A percentile compares a stretch with the other conserved stretches of the same genome.
These are phyloP conservation scores for Suhomyces canberraensis DNA, from an alignment of 805 yeast genomes.

Conservation along the genomic window DNA sequence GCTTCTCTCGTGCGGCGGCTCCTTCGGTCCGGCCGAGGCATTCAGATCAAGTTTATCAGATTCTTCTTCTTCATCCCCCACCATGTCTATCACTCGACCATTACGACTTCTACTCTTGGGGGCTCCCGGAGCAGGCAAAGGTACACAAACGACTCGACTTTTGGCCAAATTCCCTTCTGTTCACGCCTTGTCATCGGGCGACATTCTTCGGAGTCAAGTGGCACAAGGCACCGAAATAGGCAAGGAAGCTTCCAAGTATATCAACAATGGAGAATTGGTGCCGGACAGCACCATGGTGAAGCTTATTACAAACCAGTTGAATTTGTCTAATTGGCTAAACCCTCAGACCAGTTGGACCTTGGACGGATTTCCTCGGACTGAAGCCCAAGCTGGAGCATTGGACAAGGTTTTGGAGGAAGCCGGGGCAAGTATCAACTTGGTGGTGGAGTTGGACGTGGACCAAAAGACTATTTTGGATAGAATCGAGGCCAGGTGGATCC, in stretches of 20 bases:
- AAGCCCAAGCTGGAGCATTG: slow-evolving; percentile 63
- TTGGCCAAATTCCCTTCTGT: slow-evolving; percentile 52
- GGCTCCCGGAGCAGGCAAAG: slow-evolving; percentile 96
- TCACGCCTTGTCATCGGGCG: slow-evolving; percentile 77
- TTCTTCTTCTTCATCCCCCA: not conserved
- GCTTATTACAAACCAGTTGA: slow-evolving; percentile 52
- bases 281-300: slow-evolving; percentile 70
- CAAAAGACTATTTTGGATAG: slow-evolving; percentile 75
- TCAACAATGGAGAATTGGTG: slow-evolving; percentile 62
- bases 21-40: too few species aligned
- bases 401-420: slow-evolving; percentile 39
- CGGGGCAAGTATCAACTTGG: slow-evolving; percentile 57
- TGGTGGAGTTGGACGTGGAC: slow-evolving; percentile 88
- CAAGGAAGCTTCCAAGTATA: slow-evolving; percentile 50
- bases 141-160: slow-evolving; percentile 75
- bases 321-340: slow-evolving; percentile 40
- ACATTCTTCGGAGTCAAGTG: slow-evolving; percentile 69
- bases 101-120: slow-evolving; percentile 74
- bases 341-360: slow-evolving; percentile 60
- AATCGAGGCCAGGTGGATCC: slow-evolving; percentile 84
- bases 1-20: too few species aligned
- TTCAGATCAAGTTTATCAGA: too few species aligned
- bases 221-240: slow-evolving; percentile 54
- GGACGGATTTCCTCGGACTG: slow-evolving; percentile 91
- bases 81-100: slow-evolving; percentile 28